Conservation (phyloP, 2,329 filamentous ascomycete genomes). For the Verticillium tricorpus region DNA sequence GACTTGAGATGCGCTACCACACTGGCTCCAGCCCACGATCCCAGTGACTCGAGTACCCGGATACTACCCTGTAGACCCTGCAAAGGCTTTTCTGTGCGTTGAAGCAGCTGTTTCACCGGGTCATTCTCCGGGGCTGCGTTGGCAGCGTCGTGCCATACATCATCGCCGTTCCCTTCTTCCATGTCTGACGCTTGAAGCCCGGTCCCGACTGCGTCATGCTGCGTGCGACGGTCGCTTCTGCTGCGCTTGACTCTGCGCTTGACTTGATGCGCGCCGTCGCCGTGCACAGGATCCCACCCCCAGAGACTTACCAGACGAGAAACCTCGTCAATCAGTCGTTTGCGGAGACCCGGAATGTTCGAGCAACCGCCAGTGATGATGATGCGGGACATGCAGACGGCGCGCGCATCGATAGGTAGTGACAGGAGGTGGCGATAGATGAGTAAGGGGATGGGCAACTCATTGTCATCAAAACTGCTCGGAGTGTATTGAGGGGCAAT, state of each 20-base stretch:
- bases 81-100: constrained; percentile 29
- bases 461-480: constrained; percentile 76
- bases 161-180: constrained; percentile 24
- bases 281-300: constrained; percentile 75
- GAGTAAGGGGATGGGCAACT: constrained; percentile 71
- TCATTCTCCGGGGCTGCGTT: constrained; percentile 46
- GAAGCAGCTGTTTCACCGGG: constrained; percentile 53
- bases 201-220: constrained; percentile 5
- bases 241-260: constrained; percentile 40
- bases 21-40: constrained; percentile 71
- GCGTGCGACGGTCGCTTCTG: constrained; percentile 20
- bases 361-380: constrained; percentile 81
- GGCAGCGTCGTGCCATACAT: constrained; percentile 34
- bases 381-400: constrained; percentile 82
- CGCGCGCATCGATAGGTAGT: constrained; percentile 76
- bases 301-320: constrained; percentile 58
- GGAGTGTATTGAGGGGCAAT: constrained; percentile 53
- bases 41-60: constrained; percentile 64
- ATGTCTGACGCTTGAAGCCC: constrained; percentile 17
- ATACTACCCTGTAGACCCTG: constrained; percentile 52
- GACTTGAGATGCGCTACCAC: constrained; percentile 64
- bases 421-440: constrained; percentile 72
- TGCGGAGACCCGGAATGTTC: constrained; percentile 72
- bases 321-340: constrained; percentile 72
- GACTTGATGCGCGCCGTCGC: constrained; percentile 58